A percentile compares a stretch with the other conserved stretches of the same genome.
phyloP scores from a whole-genome alignment of 768 basidiomycete species.

The Phylloporus arenicola region DNA sequence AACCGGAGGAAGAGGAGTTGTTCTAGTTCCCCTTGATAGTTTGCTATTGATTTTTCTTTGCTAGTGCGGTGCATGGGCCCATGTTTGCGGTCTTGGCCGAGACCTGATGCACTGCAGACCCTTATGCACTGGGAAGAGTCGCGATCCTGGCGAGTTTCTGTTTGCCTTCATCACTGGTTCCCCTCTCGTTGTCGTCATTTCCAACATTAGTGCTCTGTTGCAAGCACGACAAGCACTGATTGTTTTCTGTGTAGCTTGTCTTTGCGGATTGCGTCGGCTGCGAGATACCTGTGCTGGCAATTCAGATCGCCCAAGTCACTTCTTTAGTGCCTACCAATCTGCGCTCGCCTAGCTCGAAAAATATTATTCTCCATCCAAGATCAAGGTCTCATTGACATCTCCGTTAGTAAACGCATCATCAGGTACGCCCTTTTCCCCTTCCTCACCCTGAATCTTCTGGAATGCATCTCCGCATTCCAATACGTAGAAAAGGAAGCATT shows the following conservation, averaged over 20 bases:
- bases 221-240: no score
- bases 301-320: not conserved
- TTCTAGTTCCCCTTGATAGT: slow-evolving; percentile 34
- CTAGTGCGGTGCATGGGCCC: not conserved
- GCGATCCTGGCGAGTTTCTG: no score
- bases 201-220: no score
- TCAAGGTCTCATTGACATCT: not conserved
- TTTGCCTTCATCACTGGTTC: no score
- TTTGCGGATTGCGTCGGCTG: no score
- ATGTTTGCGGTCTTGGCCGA: not conserved
- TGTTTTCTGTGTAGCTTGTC: no score
- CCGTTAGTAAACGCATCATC: not conserved
- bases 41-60: not conserved
- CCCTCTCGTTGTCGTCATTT: no score
- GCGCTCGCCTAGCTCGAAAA: not conserved
- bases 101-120: no score
- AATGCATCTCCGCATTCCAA: not conserved
- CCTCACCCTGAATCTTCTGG: no score
- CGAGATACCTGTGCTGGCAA: no score
- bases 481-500: not conserved
- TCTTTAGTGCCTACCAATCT: not conserved
- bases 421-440: not conserved
- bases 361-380: no score
- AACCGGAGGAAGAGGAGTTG: slow-evolving; percentile 72
- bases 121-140: no score